These are phyloP conservation scores for Mesembryanthemum crystallinum DNA, from an alignment of 148 eudicot species.

Conservation along the genomic window DNA sequence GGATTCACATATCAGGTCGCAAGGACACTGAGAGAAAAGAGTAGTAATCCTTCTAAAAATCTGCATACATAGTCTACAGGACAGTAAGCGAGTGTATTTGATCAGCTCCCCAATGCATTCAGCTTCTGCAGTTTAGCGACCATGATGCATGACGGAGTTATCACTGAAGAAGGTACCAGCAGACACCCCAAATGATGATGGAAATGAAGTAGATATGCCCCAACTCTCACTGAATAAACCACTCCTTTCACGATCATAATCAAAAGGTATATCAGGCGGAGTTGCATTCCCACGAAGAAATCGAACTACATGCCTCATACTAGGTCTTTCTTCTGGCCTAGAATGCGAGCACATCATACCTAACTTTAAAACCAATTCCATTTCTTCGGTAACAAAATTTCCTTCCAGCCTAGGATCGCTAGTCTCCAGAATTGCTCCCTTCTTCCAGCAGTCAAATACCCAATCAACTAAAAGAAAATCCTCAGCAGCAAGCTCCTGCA, in stretches of 20 bases:
- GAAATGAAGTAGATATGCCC: conserved; percentile 25
- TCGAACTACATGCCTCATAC: conserved; percentile 40
- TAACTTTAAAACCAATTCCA: conserved; percentile 37
- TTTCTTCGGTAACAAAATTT: conserved; percentile 20
- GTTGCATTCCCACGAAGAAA: conserved; percentile 23
- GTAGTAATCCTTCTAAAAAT: background rate
- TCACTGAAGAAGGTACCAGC: conserved; percentile 13
- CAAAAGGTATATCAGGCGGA: conserved; percentile 28
- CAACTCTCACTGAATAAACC: conserved; percentile 24
- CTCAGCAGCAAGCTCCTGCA: conserved; percentile 13
- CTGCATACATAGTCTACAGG: no score
- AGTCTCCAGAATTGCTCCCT: conserved; percentile 29
- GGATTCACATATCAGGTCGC: background rate
- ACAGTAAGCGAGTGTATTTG: background rate
- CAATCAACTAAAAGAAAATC: conserved; percentile 30
- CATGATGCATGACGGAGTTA: conserved; percentile 14
- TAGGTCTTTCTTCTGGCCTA: conserved; percentile 34
- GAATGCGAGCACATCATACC: conserved; percentile 39
- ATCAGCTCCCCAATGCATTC: conserved; percentile 1
- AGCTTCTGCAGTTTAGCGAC: conserved; percentile 18
- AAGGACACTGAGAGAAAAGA: background rate
- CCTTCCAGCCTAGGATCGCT: conserved; percentile 33
- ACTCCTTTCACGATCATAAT: conserved; percentile 25
- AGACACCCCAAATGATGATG: conserved; percentile 26
- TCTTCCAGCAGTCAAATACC: conserved; percentile 33